Base-by-base conservation (phyloP, 306 rosid genomes). In the Coriaria nepalensis region DNA sequence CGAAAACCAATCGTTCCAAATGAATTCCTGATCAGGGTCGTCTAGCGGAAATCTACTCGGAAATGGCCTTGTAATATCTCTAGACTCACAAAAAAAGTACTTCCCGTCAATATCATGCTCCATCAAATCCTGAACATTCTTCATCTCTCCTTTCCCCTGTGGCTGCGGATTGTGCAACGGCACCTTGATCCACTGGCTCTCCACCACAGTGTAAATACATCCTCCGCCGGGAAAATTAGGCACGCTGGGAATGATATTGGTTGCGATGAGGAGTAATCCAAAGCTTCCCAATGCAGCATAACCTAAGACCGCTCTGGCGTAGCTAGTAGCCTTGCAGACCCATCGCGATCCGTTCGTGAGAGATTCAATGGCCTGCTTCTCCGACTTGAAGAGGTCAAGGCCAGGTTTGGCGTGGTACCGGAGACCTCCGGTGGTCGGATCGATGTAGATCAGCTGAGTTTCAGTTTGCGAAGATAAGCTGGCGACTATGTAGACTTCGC, bases 1-100 rank as follows among this genome's bases (percentile, higher is more conserved):
- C 5, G 96, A 79, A 49, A 92, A 66, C 98, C 98, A 92, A 11
- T 68, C 69, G 9, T 92, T 92, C 98, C 98, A 92, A 52, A 92
- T 96, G 45, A 92, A 92, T 70, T 92, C 98, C 50, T 77, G 78
- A 10, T 92, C 98, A 10, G 98, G 98, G 41, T 69, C 48, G 9
- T 49, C 34, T 50, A 67, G 37, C 5, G 77, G 56, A 82, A 71
- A 58, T 33, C 70, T 65, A 43, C 98, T 92, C 5, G 98, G 98
- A 60, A 69, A 92, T 7, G 96, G 81, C 37, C 93, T 68, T 5
- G 98, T 92, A 7, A 92, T 53, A 55, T 92, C 96, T 60, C 96
- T 85, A 0, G 86, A 70, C 58, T 85, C 96, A 37, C 94, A 92
- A 52, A 81, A 92, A 65, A 79, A 92, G 61, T 92, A 85, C 51